Evolutionary conservation across 1,139 yeast species (phyloP).

Genomic region (Zygosaccharomyces pseudobailii): DNA sequence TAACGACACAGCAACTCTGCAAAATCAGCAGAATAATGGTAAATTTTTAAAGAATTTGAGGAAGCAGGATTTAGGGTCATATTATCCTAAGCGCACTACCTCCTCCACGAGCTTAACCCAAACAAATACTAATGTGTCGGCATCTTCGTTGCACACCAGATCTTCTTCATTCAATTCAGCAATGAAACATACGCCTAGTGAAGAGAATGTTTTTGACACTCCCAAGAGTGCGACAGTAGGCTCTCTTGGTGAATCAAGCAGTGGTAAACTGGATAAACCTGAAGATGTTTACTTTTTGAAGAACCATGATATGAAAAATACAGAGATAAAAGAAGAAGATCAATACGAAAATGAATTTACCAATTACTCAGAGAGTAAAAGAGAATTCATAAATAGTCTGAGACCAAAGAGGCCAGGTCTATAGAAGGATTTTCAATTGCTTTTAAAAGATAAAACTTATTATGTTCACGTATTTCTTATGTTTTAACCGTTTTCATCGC

Average conservation of each 20-base stretch:
- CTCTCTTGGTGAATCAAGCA: slow-evolving; percentile 4
- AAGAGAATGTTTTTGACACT: slow-evolving; percentile 24
- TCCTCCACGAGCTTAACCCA: slow-evolving; percentile 21
- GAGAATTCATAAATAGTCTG: slow-evolving; percentile 37
- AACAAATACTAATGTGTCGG: slow-evolving; percentile 14
- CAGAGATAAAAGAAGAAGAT: slow-evolving; percentile 38
- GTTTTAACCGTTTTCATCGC: no score
- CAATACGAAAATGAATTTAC: slow-evolving; percentile 41
- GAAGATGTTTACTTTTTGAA: slow-evolving; percentile 30
- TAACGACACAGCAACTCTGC: slow-evolving; percentile 2
- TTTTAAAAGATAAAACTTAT: background rate
- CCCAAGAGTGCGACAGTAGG: slow-evolving; percentile 19
- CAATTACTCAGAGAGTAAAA: slow-evolving; percentile 37
- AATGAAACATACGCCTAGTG: slow-evolving; percentile 9
- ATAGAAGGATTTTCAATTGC: background rate
- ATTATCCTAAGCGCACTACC: slow-evolving; percentile 33
- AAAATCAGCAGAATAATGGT: slow-evolving; percentile 16
- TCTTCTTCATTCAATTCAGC: slow-evolving; percentile 20
- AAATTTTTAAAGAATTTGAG: slow-evolving; percentile 23
- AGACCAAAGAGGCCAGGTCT: slow-evolving; percentile 32
- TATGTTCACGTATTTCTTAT: background rate
- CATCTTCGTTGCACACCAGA: slow-evolving; percentile 25
- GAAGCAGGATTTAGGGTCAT: slow-evolving; percentile 33
- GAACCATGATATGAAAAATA: slow-evolving; percentile 34
- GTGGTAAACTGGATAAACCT: slow-evolving; percentile 6